A percentile compares a stretch with the other conserved stretches of the same genome.
These are phyloP conservation scores for Penicillium sp. DNA, from an alignment of 2,329 filamentous ascomycete species.

Conservation along the genomic window DNA sequence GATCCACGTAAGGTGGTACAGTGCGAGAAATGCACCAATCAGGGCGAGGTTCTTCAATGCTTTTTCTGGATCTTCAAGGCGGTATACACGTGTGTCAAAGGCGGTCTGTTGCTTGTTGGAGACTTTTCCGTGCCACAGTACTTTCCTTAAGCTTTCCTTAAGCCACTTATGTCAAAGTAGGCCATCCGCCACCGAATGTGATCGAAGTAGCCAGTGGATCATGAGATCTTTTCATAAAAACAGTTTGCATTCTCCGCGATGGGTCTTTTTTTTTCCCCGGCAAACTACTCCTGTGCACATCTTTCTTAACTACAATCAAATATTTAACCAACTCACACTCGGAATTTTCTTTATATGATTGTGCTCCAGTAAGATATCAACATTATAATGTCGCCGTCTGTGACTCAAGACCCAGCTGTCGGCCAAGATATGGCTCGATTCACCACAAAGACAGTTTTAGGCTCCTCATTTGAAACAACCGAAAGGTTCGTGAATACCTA, in stretches of 20 bases:
- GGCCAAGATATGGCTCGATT: constrained; percentile 83
- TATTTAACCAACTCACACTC: not conserved
- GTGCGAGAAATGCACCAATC: not conserved
- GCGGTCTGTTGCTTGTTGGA: not conserved
- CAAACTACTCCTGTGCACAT: not conserved
- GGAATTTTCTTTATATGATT: not conserved
- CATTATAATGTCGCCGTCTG: constrained; percentile 2
- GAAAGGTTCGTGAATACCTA: constrained; percentile 65
- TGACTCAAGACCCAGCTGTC: not conserved
- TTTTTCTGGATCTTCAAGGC: not conserved
- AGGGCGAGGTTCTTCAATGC: not conserved
- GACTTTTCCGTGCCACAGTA: not conserved
- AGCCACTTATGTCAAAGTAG: constrained; percentile 14
- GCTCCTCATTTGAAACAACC: constrained; percentile 98
- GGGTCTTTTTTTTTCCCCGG: not conserved
- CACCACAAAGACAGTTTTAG: constrained; percentile 96
- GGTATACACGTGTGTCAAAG: not conserved
- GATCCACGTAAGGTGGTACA: not conserved
- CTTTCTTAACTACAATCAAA: not conserved
- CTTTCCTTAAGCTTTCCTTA: not conserved
- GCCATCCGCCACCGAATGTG: not conserved
- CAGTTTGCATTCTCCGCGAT: not conserved
- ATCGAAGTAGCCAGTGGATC: constrained; percentile 3
- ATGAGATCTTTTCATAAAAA: constrained; percentile 3
- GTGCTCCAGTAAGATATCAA: not conserved